Conservation (phyloP, 1,284 basidiomycete species). For the Farysia itapuensis region DNA sequence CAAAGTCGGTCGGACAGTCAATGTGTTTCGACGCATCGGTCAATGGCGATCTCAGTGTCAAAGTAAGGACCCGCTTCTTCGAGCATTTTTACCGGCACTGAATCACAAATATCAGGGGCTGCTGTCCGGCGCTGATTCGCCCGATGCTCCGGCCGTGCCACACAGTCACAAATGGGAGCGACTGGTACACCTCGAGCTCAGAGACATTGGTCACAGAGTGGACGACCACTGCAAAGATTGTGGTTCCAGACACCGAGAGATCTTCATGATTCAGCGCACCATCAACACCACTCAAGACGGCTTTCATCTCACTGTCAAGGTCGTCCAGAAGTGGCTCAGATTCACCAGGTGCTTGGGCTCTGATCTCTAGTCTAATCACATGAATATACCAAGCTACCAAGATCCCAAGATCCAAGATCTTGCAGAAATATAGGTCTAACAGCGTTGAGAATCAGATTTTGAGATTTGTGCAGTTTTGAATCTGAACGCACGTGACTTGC, state of each 20-base stretch:
- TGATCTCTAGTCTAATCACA: too few species aligned
- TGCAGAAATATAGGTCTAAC: too few species aligned
- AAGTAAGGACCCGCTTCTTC: conserved; percentile 29
- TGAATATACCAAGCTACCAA: too few species aligned
- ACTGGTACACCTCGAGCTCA: conserved; percentile 38
- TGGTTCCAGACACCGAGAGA: conserved; percentile 30
- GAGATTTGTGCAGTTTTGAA: too few species aligned
- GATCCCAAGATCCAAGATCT: too few species aligned
- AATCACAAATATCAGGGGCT: conserved; percentile 11
- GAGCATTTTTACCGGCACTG: conserved; percentile 12
- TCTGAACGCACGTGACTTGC: too few species aligned
- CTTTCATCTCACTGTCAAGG: conserved; percentile 6
- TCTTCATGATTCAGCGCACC: conserved; percentile 34
- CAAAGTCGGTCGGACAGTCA: conserved; percentile 36
- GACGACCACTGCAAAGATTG: conserved; percentile 35
- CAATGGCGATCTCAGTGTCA: conserved; percentile 39
- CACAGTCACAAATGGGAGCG: conserved; percentile 42
- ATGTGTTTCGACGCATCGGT: conserved; percentile 30
- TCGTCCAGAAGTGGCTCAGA: conserved; percentile 26
- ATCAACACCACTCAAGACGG: conserved; percentile 1
- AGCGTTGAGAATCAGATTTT: too few species aligned
- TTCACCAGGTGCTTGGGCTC: too few species aligned
- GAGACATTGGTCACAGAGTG: conserved; percentile 10
- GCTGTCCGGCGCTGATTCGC: conserved; percentile 13
- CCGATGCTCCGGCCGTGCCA: conserved; percentile 5